These are phyloP conservation scores for Annona cherimola DNA, from an alignment of 164 flowering plant species.

Conservation along the genomic window DNA sequence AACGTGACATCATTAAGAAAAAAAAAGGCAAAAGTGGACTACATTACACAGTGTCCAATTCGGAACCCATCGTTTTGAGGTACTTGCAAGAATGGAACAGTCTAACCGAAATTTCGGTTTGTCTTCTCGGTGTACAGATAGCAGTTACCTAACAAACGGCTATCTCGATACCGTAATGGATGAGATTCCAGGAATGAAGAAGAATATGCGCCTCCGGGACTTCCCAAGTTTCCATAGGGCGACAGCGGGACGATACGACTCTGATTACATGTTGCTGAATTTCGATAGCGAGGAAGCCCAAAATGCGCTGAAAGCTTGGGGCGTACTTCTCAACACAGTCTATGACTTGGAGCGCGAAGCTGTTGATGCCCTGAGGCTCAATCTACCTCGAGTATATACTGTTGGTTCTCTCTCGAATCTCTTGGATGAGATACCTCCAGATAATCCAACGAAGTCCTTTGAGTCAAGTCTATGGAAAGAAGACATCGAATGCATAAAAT, in stretches of 20 bases:
- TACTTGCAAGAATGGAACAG: too few relatives aligned
- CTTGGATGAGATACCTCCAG: not conserved
- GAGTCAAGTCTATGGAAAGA: slow-evolving; percentile 31
- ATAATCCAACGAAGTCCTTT: not conserved
- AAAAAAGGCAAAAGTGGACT: not conserved
- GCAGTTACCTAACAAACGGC: slow-evolving; percentile 23
- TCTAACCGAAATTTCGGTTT: not conserved
- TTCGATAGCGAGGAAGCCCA: slow-evolving; percentile 5
- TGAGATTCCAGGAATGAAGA: slow-evolving; percentile 30
- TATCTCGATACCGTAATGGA: slow-evolving; percentile 25
- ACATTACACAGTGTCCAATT: not conserved
- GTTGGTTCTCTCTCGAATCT: slow-evolving; percentile 25
- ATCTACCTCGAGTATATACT: slow-evolving; percentile 14
- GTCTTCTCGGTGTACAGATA: slow-evolving; percentile 16
- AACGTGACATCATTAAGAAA: too few relatives aligned
- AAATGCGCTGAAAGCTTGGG: slow-evolving; percentile 8
- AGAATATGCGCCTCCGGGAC: slow-evolving; percentile 26
- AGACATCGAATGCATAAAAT: slow-evolving; percentile 24
- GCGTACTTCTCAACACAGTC: slow-evolving; percentile 20
- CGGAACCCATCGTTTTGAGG: not conserved
- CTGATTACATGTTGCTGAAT: slow-evolving; percentile 14
- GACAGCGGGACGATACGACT: slow-evolving; percentile 4
- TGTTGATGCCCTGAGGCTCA: slow-evolving; percentile 10
- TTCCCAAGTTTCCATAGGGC: slow-evolving; percentile 21
- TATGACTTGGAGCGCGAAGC: slow-evolving; percentile 17